These are phyloP conservation scores for Zalaria obscura DNA, from an alignment of 2,329 filamentous ascomycete genomes.

Conservation along the genomic window DNA sequence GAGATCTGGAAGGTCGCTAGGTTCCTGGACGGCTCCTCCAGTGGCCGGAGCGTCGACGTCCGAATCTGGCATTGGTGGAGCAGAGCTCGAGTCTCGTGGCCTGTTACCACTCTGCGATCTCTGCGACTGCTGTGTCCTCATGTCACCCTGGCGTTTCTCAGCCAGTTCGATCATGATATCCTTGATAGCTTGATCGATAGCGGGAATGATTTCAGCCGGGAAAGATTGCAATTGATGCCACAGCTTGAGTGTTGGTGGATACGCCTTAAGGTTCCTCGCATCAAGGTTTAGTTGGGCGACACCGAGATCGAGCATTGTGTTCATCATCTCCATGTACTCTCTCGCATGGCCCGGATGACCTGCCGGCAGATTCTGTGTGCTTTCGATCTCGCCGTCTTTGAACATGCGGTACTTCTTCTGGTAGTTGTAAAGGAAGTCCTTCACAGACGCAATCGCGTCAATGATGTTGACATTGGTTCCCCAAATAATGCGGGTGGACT, in stretches of 20 bases:
- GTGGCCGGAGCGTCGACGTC: slow-evolving; percentile 25
- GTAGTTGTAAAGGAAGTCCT: slow-evolving; percentile 85
- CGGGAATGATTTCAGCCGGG: slow-evolving; percentile 86
- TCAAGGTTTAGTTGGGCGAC: slow-evolving; percentile 78
- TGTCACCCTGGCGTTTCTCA: slow-evolving; percentile 59
- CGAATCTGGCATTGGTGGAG: slow-evolving; percentile 66
- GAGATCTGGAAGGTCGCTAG: slow-evolving; percentile 50
- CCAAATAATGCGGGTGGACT: slow-evolving; percentile 78
- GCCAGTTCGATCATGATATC: slow-evolving; percentile 88
- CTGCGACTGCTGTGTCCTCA: slow-evolving; percentile 45
- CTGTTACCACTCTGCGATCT: slow-evolving; percentile 22
- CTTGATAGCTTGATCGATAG: slow-evolving; percentile 91
- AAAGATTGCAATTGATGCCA: slow-evolving; percentile 94
- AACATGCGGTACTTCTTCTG: slow-evolving; percentile 90
- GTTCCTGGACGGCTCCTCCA: slow-evolving; percentile 21
- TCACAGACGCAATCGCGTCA: slow-evolving; percentile 76
- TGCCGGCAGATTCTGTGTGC: slow-evolving; percentile 50
- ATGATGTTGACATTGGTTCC: slow-evolving; percentile 92
- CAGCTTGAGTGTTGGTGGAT: slow-evolving; percentile 81
- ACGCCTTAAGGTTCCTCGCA: slow-evolving; percentile 76
- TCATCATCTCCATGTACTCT: slow-evolving; percentile 72
- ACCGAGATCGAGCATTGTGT: slow-evolving; percentile 81
- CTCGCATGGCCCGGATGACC: slow-evolving; percentile 59
- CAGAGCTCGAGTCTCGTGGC: slow-evolving; percentile 47
- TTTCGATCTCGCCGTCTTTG: slow-evolving; percentile 67